Base-by-base conservation (phyloP, 208 protist species). In the Willaertia magna region DNA sequence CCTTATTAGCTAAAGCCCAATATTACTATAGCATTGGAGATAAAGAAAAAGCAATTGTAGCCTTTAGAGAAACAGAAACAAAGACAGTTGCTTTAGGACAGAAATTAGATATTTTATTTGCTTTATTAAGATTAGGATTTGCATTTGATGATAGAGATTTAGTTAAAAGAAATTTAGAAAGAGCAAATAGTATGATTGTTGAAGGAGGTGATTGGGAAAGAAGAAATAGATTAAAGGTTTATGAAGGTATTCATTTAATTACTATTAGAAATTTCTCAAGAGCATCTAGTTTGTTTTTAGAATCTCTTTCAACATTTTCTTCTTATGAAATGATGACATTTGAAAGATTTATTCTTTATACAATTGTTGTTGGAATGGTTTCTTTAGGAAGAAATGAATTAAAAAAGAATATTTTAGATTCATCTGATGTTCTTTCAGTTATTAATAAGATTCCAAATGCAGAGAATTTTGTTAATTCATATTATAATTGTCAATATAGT, bases 201-300 rank as follows among this genome's bases (percentile, higher is more conserved):
- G 94, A 98, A 88, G 96, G 97, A 42, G 96, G 97, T 74, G 97
- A 99, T 89, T 99, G 98, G 98, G 98, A 99, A 90, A 93, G 97
- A 34, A 93, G 96, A 78, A 99, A 99, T 91, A 92, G 97, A 46
- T 94, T 99, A 40, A 99, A 99, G 91, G 97, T 98, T 39, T 99
- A 99, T 89, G 96, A 99, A 89, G 98, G 95, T 22, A 88, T 97
- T 52, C 98, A 98, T 91, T 87, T 95, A 79, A 91, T 99, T 55
- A 94, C 95, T 43, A 93, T 97, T 48, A 93, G 97, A 44, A 92
- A 98, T 87, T 99, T 99, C 88, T 92, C 93, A 48, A 89, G 92
- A 75, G 96, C 96, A 0, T 93, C 97, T 20, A 88, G 91, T 79
- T 89, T 98, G 76, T 94, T 99, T 85, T 90, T 99, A 26, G 97